phyloP scores from a whole-genome alignment of 1,139 yeast species.

The Arxiozyma telluris region DNA sequence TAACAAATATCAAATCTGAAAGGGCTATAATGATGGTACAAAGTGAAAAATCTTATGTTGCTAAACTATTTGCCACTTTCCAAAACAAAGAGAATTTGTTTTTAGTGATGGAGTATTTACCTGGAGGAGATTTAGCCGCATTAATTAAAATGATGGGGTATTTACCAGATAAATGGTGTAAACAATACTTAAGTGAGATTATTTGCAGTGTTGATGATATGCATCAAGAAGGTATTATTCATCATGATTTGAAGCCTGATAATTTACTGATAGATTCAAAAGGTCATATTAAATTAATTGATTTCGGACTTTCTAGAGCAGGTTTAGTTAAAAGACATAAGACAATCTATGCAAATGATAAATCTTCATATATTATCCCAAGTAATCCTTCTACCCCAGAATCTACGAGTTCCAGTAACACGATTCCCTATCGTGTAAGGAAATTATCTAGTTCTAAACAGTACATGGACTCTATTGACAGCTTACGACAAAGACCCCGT shows the following conservation, averaged over 20 bases:
- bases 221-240: slow-evolving; percentile 82
- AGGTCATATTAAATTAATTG: slow-evolving; percentile 90
- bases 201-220: slow-evolving; percentile 84
- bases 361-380: neutral
- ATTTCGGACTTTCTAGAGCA: slow-evolving; percentile 86
- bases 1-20: slow-evolving; percentile 87
- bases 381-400: slow-evolving; percentile 5
- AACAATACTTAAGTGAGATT: slow-evolving; percentile 79
- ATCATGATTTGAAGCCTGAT: slow-evolving; percentile 93
- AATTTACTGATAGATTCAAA: slow-evolving; percentile 73
- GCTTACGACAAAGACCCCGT: neutral
- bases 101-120: slow-evolving; percentile 90
- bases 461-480: slow-evolving; percentile 2
- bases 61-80: slow-evolving; percentile 78
- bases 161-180: slow-evolving; percentile 80
- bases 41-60: slow-evolving; percentile 88
- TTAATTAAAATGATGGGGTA: slow-evolving; percentile 73
- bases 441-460: slow-evolving; percentile 31
- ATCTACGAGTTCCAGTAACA: neutral
- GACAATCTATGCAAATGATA: neutral
- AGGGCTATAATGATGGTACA: slow-evolving; percentile 97
- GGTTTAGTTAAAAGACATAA: slow-evolving; percentile 80
- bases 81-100: slow-evolving; percentile 83
- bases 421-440: slow-evolving; percentile 3
- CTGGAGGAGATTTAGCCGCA: slow-evolving; percentile 95